Percentiles rank a stretch among this genome's conserved stretches.
phyloP scores from a whole-genome alignment of 116 monocot genomes.

The Papilionanthe hybrid region DNA sequence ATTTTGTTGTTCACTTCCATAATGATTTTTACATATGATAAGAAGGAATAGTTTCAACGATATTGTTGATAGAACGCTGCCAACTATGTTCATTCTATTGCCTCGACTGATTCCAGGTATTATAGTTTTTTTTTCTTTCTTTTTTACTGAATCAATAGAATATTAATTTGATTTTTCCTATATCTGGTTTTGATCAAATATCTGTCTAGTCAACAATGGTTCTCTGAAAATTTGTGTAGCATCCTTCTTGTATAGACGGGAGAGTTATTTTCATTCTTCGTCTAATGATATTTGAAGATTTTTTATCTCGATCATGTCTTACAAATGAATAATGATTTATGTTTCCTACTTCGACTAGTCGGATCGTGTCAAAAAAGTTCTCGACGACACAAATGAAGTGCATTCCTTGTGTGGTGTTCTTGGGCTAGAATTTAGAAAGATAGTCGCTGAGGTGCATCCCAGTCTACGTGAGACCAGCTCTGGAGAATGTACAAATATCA shows the following conservation, averaged over 20 bases:
- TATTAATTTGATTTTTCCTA: background rate
- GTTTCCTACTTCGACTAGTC: constrained; percentile 17
- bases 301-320: background rate
- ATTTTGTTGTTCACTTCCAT: background rate
- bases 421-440: constrained; percentile 39
- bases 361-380: constrained; percentile 44
- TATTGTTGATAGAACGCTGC: background rate
- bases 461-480: constrained; percentile 29
- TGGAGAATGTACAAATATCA: constrained; percentile 33
- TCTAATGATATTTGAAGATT: background rate
- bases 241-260: background rate
- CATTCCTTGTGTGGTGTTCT: constrained; percentile 38
- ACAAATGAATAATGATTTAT: background rate
- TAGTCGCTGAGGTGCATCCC: constrained; percentile 39
- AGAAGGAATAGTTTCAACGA: background rate
- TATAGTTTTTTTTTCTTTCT: background rate
- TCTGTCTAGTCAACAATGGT: background rate
- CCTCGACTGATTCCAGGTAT: background rate
- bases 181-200: background rate
- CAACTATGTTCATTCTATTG: background rate
- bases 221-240: background rate
- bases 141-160: background rate
- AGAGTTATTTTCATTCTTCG: background rate
- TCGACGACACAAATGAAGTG: constrained; percentile 35
- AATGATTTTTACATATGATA: background rate